phyloP scores from a whole-genome alignment of 2,329 filamentous ascomycete genomes.

The Neopestalotiopsis rosae region DNA sequence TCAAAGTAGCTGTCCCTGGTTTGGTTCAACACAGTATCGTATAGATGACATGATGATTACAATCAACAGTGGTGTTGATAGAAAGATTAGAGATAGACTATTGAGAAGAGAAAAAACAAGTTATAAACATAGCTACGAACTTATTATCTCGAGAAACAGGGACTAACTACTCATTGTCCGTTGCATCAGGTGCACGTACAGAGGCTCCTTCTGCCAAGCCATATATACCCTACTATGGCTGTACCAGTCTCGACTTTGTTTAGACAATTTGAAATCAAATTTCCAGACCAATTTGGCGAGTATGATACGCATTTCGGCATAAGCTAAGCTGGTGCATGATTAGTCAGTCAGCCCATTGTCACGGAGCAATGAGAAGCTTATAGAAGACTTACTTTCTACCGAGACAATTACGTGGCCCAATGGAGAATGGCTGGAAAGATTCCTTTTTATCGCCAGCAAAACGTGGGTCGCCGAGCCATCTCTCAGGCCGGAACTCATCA shows the following conservation, averaged over 20 bases:
- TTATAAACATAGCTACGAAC: too few species aligned
- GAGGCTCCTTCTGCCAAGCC: neutral
- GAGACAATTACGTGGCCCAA: conserved; percentile 19
- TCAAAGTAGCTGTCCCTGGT: too few species aligned
- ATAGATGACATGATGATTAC: too few species aligned
- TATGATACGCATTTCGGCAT: neutral
- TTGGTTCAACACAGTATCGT: too few species aligned
- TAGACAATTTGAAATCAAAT: neutral
- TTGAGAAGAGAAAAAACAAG: too few species aligned
- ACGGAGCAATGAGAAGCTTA: neutral
- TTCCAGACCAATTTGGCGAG: neutral
- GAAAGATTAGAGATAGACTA: too few species aligned
- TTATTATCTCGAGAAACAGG: neutral
- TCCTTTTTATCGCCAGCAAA: conserved; percentile 12
- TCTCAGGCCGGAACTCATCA: neutral
- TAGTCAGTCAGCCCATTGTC: neutral
- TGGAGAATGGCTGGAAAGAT: conserved; percentile 21
- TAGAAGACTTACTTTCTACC: neutral
- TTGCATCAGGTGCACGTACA: neutral
- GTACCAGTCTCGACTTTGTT: neutral
- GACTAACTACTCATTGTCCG: neutral
- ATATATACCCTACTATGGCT: neutral
- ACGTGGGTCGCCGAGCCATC: conserved; percentile 10
- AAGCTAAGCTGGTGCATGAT: neutral
- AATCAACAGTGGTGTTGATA: too few species aligned